Base-by-base conservation (phyloP, 495 filamentous ascomycete species). In the Platismatia glauca region DNA sequence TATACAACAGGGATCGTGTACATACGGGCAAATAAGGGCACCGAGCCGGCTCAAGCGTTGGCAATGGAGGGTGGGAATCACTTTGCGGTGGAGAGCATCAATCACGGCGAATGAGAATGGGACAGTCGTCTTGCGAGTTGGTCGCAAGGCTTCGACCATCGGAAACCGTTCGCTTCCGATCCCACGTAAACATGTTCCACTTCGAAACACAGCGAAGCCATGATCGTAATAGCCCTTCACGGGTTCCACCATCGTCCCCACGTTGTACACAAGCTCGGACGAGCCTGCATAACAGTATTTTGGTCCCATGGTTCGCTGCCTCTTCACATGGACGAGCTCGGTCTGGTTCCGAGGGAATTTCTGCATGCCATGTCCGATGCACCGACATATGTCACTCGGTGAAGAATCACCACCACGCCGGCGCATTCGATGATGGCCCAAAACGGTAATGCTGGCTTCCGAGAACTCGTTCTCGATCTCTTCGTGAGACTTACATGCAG, bases 81-180 rank as follows among this genome's bases (percentile, higher is more conserved):
- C 24, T 41, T 29, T 3, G 13, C 27, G 31, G 4, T 61, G 24
- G 50, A 53, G n/a, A 41, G 59, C 50, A 34, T n/a, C 48, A 61
- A 55, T 5, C 13, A 52, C 59, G 44, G 55, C 59, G n/a, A n/a
- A n/a, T n/a, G n/a, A n/a, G 37, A 61, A 43, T 61, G 16, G 24
- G 18, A 41, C 0, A 7, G 2, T n/a, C 37, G 12, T 39, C 38
- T 39, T 61, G 6, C 35, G 7, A 34, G 20, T 55, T 55, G 50
- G 50, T 53, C 35, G 20, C 24, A 24, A 43, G 37, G 50, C 59
- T 61, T 33, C 44, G 27, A 18, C 24, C 22, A 61, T 61, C 59
- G 37, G 39, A 61, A 27, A 29, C 37, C 16, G 37, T 27, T 39
- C 34, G 35, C 50, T 43, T 61, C 9, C 29, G 43, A 52, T 38